phyloP scores from a whole-genome alignment of 2,329 filamentous ascomycete species.

The Fusarium sp. region DNA sequence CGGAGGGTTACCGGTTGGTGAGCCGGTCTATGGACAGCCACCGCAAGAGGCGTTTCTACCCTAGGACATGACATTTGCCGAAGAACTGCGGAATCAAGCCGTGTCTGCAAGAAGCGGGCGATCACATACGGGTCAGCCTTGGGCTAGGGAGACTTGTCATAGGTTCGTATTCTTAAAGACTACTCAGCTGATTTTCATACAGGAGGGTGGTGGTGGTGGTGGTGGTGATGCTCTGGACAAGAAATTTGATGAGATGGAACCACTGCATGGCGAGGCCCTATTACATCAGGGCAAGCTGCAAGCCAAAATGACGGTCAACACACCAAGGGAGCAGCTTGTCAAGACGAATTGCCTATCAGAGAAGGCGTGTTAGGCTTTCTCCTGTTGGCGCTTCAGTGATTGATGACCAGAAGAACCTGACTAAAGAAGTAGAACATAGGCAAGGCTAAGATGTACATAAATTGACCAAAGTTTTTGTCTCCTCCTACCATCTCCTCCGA shows the following conservation, averaged over 20 bases:
- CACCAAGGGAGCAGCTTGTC: slow-evolving; percentile 11
- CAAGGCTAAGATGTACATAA: too few species aligned
- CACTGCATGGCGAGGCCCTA: slow-evolving; percentile 28
- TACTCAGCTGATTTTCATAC: slow-evolving; percentile 9
- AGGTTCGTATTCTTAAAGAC: slow-evolving; percentile 1
- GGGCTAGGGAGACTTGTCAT: slow-evolving; percentile 5
- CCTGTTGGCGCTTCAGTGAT: neutral
- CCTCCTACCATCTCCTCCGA: too few species aligned
- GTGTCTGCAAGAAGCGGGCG: slow-evolving; percentile 8
- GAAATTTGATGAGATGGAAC: slow-evolving; percentile 12
- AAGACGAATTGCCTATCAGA: slow-evolving; percentile 13
- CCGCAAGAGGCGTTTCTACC: slow-evolving; percentile 6
- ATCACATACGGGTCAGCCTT: slow-evolving; percentile 12
- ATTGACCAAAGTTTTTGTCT: too few species aligned
- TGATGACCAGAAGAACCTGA: too few species aligned
- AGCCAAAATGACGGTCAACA: slow-evolving; percentile 27
- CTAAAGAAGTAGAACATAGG: too few species aligned
- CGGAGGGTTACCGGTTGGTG: neutral
- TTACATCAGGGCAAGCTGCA: slow-evolving; percentile 29
- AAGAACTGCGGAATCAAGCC: slow-evolving; percentile 25
- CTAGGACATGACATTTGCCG: slow-evolving; percentile 20
- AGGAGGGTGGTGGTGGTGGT: slow-evolving; percentile 16
- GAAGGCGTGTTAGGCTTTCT: neutral
- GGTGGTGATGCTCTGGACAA: neutral
- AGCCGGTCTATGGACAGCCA: slow-evolving; percentile 15